phyloP scores from a whole-genome alignment of 495 filamentous ascomycete species.

The Hypoxylon cercidicola region DNA sequence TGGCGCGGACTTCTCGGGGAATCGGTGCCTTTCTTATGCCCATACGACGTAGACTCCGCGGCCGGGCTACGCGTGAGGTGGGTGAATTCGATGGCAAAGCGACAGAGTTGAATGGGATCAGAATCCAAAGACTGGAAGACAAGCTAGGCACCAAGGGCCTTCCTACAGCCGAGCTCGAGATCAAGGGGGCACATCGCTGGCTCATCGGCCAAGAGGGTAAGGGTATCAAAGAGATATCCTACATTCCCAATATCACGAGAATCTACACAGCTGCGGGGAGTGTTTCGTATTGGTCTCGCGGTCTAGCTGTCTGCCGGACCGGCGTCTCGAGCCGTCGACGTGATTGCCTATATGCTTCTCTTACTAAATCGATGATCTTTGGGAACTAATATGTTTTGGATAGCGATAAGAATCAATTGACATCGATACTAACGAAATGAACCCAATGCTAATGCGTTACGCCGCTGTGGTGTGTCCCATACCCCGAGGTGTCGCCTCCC shows the following conservation, averaged over 20 bases:
- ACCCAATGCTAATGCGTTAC: no score
- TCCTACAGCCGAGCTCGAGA: conserved; percentile 73
- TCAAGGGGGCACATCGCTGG: conserved; percentile 67
- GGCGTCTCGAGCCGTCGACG: no score
- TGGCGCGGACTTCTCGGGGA: conserved; percentile 64
- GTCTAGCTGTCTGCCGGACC: conserved; percentile 67
- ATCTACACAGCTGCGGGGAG: conserved; percentile 67
- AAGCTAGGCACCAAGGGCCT: conserved; percentile 73
- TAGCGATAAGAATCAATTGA: no score
- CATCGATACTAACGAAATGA: no score
- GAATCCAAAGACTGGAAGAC: conserved; percentile 70
- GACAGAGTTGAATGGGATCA: conserved; percentile 67
- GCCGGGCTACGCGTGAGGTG: not conserved
- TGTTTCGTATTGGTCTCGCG: conserved; percentile 65
- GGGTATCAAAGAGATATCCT: conserved; percentile 68
- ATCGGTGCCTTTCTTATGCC: conserved; percentile 73
- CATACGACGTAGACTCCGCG: conserved; percentile 50
- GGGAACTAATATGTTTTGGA: no score
- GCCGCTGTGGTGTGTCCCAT: no score
- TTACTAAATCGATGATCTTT: no score
- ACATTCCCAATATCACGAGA: conserved; percentile 72
- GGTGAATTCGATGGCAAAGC: not conserved
- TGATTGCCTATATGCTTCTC: no score
- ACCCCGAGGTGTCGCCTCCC: no score
- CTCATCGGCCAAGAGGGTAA: conserved; percentile 67